A percentile compares a stretch with the other conserved stretches of the same genome.
Conservation (phyloP, 306 rosid genomes). For the Acacia melanoxylon region DNA sequence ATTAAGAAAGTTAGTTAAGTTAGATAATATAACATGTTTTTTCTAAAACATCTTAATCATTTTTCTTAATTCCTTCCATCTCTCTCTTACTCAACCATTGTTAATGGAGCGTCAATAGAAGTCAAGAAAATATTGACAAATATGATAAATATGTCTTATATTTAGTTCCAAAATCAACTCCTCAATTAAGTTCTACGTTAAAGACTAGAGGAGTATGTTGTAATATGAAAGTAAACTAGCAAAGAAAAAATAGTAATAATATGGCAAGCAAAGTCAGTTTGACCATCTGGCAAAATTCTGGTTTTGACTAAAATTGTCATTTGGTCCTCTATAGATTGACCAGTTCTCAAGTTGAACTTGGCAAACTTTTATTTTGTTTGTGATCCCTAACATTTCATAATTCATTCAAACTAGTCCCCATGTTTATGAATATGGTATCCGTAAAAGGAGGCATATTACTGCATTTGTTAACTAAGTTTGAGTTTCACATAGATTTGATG, state of each 20-base stretch:
- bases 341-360: not conserved
- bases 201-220: not conserved
- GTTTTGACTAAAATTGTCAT: not conserved
- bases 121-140: too few species aligned
- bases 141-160: too few species aligned
- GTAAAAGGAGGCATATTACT: not conserved
- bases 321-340: not conserved
- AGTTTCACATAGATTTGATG: not conserved
- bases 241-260: not conserved
- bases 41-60: too few species aligned
- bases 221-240: not conserved
- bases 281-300: not conserved
- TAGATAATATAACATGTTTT: too few species aligned
- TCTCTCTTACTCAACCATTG: too few species aligned
- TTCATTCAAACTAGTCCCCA: not conserved
- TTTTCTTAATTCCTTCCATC: too few species aligned
- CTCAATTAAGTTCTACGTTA: too few species aligned
- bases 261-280: not conserved
- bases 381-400: not conserved
- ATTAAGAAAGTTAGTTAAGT: too few species aligned
- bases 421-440: not conserved
- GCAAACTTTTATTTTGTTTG: not conserved
- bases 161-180: too few species aligned
- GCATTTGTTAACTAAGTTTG: not conserved
- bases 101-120: too few species aligned